Base-by-base conservation (phyloP, 345 rosid species). In the Euclidium syriacum region DNA sequence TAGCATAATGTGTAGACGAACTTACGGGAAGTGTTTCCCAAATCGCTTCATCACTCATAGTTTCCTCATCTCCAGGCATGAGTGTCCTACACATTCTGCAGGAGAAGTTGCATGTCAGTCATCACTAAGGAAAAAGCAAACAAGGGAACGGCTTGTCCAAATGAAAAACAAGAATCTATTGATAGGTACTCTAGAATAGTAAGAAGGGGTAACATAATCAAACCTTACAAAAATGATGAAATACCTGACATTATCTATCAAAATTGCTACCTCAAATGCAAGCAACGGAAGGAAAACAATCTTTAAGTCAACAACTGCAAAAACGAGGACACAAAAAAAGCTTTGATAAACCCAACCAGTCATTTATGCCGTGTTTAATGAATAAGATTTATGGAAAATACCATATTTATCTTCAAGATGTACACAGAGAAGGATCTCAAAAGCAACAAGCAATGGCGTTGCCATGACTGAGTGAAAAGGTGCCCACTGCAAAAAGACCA, bases 21-120 rank as follows among this genome's bases (percentile, higher is more conserved):
- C 88, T 84, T 76, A 91, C 96, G 34, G 95, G 95, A 76, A 91
- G 96, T 17, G 92, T 91, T 76, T 85, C 91, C 96, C 96, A 91
- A 75, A 91, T 91, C 62, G 91, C 90, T 77, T 91, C 96, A 67
- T 91, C 95, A 47, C 79, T 88, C 79, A 85, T 79, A 79, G 79
- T 91, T 77, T 88, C 98, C 49, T 91, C 98, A 75, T 91, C 98
- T 65, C 92, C 96, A 18, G 87, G 91, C 96, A 91, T 83, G 47
- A 88, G 85, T 67, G 92, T 82, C 79, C 90, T 76, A 54, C 94
- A 91, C 91, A 85, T 88, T 82, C 98, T 91, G 71, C 57, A 73
- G 34, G 15, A 24, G 50, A 49, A 34, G 41, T 11, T 40, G 35
- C 29, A 1, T 42, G 64, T 30, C 43, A 56, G 27, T 35, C 7